Evolutionary conservation across 2,329 filamentous ascomycete species (phyloP).

Genomic region (Pyrenophora graminea): DNA sequence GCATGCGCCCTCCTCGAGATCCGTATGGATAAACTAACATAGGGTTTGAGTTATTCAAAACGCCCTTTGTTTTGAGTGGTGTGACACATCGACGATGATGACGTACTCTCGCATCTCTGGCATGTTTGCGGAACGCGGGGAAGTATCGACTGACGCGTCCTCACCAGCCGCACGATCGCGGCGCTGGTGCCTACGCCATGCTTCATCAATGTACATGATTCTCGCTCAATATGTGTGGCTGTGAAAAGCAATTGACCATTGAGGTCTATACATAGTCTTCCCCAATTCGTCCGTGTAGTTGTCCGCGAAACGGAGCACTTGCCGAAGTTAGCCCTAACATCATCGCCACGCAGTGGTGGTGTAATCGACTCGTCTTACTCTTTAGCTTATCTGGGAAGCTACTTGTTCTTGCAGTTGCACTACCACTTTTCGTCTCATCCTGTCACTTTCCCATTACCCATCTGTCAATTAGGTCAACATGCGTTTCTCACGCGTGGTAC

Average conservation of each 20-base stretch:
- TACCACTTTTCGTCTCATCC: slow-evolving; percentile 2
- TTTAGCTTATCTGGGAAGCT: slow-evolving; percentile 16
- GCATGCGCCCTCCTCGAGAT: no score
- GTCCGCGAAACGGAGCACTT: slow-evolving; percentile 11
- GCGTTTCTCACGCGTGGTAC: slow-evolving; percentile 55
- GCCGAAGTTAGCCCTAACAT: slow-evolving; percentile 10
- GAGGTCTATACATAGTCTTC: no score
- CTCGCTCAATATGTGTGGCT: background rate
- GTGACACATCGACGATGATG: slow-evolving; percentile 2
- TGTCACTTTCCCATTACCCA: slow-evolving; percentile 4
- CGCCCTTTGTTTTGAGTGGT: slow-evolving; percentile 1
- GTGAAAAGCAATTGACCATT: background rate
- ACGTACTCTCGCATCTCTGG: slow-evolving; percentile 6
- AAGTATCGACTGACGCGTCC: slow-evolving; percentile 19
- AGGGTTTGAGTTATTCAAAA: background rate
- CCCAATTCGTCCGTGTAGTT: slow-evolving; percentile 9
- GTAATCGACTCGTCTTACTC: slow-evolving; percentile 36
- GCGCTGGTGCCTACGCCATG: slow-evolving; percentile 1
- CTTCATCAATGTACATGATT: background rate
- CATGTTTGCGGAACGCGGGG: slow-evolving; percentile 10
- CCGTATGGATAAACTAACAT: no score
- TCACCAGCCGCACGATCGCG: slow-evolving; percentile 18
- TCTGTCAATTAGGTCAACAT: slow-evolving; percentile 41
- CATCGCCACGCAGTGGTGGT: slow-evolving; percentile 29
- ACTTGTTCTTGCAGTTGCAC: slow-evolving; percentile 13